These are phyloP conservation scores for Didymosphaeria variabile DNA, from an alignment of 2,329 filamentous ascomycete genomes.

Conservation along the genomic window DNA sequence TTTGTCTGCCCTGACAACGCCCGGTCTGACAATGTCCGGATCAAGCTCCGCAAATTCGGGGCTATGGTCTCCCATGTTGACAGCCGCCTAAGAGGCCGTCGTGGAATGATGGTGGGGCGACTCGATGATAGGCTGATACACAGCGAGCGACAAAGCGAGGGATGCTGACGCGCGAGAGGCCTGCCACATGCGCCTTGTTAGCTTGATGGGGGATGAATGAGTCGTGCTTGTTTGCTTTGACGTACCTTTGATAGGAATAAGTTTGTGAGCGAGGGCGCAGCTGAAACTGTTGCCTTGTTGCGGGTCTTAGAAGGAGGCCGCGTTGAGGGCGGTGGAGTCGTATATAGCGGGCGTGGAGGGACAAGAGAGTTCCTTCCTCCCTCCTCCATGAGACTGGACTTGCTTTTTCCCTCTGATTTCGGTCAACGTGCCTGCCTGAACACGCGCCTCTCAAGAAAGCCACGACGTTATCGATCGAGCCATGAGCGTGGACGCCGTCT, in stretches of 20 bases:
- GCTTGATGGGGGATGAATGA: neutral
- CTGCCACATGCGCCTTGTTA: conserved; percentile 9
- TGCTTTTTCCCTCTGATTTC: neutral
- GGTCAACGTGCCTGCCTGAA: neutral
- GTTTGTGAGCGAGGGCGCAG: conserved; percentile 8
- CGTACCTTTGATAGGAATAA: conserved; percentile 10
- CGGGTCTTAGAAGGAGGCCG: conserved; percentile 13
- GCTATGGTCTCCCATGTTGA: conserved; percentile 5
- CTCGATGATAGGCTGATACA: conserved; percentile 15
- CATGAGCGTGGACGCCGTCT: neutral
- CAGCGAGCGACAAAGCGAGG: neutral
- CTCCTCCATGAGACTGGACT: neutral
- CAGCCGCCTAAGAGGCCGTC: conserved; percentile 10
- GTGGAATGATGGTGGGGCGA: neutral
- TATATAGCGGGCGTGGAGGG: conserved; percentile 22
- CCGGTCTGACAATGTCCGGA: neutral
- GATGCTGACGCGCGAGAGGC: conserved; percentile 10
- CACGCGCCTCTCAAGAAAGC: neutral
- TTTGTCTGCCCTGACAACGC: too few species aligned
- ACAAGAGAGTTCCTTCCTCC: neutral
- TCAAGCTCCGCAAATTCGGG: neutral
- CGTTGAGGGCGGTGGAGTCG: conserved; percentile 15
- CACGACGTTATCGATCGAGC: neutral
- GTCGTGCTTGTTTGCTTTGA: neutral
- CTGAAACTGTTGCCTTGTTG: conserved; percentile 34